Evolutionary conservation across 768 basidiomycete genomes (phyloP).

Genomic region (Termitomyces sp.): DNA sequence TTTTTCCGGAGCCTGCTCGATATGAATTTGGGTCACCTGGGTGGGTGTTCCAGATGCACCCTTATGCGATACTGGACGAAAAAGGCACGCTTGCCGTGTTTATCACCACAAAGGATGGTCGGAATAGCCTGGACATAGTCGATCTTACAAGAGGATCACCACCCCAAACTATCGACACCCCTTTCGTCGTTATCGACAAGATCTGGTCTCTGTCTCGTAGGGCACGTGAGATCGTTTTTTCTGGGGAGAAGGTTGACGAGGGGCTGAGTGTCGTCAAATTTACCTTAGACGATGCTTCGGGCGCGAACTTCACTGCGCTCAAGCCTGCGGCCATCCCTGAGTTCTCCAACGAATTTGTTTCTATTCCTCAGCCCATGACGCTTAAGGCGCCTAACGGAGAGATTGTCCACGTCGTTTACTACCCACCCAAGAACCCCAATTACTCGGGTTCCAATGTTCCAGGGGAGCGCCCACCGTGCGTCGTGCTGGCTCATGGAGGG

Average conservation of each 20-base stretch:
- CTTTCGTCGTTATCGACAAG: conserved; percentile 38
- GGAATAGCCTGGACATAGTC: conserved; percentile 35
- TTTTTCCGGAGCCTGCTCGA: conserved; percentile 38
- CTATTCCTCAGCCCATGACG: conserved; percentile 45
- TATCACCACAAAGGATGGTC: conserved; percentile 37
- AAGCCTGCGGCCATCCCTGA: conserved; percentile 15
- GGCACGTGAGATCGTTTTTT: conserved; percentile 34
- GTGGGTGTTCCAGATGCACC: conserved; percentile 50
- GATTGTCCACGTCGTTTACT: conserved; percentile 60
- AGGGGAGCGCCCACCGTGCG: conserved; percentile 63
- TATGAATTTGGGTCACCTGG: conserved; percentile 57
- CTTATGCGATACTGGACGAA: conserved; percentile 42
- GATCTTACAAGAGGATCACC: conserved; percentile 26
- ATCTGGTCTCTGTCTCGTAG: conserved; percentile 31
- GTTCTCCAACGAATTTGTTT: conserved; percentile 34
- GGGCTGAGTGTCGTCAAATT: conserved; percentile 33
- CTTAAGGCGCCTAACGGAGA: conserved; percentile 30
- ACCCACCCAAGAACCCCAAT: conserved; percentile 61
- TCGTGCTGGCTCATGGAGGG: conserved; percentile 68
- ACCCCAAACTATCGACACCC: conserved; percentile 30
- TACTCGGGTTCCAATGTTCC: conserved; percentile 44
- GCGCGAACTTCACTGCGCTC: conserved; percentile 16
- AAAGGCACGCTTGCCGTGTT: conserved; percentile 30
- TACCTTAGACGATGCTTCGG: conserved; percentile 20
- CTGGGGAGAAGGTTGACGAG: conserved; percentile 38